Percentiles rank a stretch among this genome's conserved stretches.
phyloP scores from a whole-genome alignment of 192 early-diverging fungal genomes.

The Coemansia sp. region DNA sequence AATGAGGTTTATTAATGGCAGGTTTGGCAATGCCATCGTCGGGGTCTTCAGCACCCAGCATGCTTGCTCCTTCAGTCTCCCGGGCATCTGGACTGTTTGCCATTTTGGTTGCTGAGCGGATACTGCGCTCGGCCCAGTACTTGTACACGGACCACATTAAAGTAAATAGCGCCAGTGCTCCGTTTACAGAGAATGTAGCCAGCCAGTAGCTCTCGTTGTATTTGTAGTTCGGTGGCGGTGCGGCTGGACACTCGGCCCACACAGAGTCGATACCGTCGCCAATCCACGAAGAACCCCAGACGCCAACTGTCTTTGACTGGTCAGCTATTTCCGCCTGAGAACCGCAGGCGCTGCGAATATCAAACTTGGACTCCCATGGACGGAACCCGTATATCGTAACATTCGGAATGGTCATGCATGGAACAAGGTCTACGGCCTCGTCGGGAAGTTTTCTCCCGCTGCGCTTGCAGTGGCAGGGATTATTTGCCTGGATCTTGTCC shows the following conservation, averaged over 20 bases:
- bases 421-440: slow-evolving; percentile 16
- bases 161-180: slow-evolving; percentile 35
- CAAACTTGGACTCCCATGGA: slow-evolving; percentile 29
- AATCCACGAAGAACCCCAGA: slow-evolving; percentile 32
- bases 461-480: slow-evolving; percentile 52
- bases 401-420: slow-evolving; percentile 31
- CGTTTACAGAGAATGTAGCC: slow-evolving; percentile 39
- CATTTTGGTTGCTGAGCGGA: slow-evolving; percentile 7
- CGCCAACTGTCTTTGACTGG: slow-evolving; percentile 23
- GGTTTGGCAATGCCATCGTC: not conserved
- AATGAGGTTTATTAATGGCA: not conserved
- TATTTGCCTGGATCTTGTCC: slow-evolving; percentile 19
- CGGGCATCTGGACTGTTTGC: not conserved
- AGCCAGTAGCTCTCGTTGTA: slow-evolving; percentile 43
- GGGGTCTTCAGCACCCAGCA: not conserved
- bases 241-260: slow-evolving; percentile 50
- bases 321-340: slow-evolving; percentile 15
- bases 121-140: slow-evolving; percentile 20
- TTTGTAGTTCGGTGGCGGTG: slow-evolving; percentile 31
- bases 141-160: slow-evolving; percentile 52
- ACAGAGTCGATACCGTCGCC: slow-evolving; percentile 13
- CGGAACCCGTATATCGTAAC: slow-evolving; percentile 52
- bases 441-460: slow-evolving; percentile 27
- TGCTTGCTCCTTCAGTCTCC: not conserved
- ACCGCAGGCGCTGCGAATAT: slow-evolving; percentile 42